Evolutionary conservation across 352 stramenopile genomes (phyloP), one percentile per base, ranked within the genome.

Genomic region (Plasmopara halstedii): DNA sequence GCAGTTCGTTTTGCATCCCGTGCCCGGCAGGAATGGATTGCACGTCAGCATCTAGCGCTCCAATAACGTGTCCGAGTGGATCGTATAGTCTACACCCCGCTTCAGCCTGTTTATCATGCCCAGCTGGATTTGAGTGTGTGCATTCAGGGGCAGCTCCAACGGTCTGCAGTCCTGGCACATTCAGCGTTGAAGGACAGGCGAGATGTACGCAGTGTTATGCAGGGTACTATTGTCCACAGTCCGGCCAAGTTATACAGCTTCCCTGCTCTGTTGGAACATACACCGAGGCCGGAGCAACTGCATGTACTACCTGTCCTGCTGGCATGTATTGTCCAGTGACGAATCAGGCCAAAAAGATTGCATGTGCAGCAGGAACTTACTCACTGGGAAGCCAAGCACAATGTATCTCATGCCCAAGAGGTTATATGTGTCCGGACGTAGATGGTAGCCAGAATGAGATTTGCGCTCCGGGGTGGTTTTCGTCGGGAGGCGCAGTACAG

Each of bases 251-350:
- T 20, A 25, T 31, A 0, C 79, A 83, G 29, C 38, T 84, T n/a
- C 33, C 56, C 15, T 91, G 79, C 46, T 15, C 46, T 1, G 53
- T 50, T 20, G 73, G 73, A 18, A 70, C 70, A 6, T 86, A 80
- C 26, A 63, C 75, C 1, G 56, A 70, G n/a, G 44, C 54, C 35
- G 64, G 66, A 6, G 62, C 75, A 5, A 67, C 59, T 14, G 39
- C 49, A 0, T 89, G 78, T n/a, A 74, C 55, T 2, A 22, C 46
- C 0, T 89, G 78, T 42, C 63, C 73, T 37, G 42, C 53, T n/a
- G 78, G 75, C 2, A 83, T 73, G 60, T 67, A 83, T 33, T 90
- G 72, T 39, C 65, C 67, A n/a, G 50, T 56, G 8, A 67, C 64
- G 7, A 61, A 37, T 13, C 64, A 79, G n/a, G 58, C 53, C 17